Evolutionary conservation across 768 basidiomycete genomes (phyloP), one percentile per base, ranked within the genome.

Genomic region (Pholiota conissans): DNA sequence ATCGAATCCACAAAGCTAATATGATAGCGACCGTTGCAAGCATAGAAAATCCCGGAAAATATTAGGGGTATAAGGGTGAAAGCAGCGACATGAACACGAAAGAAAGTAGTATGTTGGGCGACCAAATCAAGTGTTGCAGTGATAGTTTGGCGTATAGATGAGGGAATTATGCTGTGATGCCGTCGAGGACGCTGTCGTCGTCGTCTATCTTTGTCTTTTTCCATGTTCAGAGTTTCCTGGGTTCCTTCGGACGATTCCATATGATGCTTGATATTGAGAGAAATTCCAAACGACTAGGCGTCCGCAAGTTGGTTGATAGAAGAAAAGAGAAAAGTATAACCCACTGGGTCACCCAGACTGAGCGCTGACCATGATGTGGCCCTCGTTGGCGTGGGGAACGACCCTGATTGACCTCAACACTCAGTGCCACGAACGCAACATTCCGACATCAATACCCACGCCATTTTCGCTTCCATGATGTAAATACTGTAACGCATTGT

Each of bases 11-110:
- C 52, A 63, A 78, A 88, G 13, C 69, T 69, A 57, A 85, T 70
- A 22, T 65, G 71, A 59, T 74, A 83, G 14, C 71, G 73, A 0
- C 83, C 88, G 71, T 89, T 89, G 34, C 72, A 79, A 1, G 74
- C 87, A 64, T 84, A 91, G 71, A 90, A 86, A 29, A 93, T 83
- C 3, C 73, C 84, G 11, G 84, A 81, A 26, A 78, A 70, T 48
- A 90, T 69, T 28, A 91, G 75, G 2, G 89, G 89, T 7, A 83
- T 69, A 56, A 87, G 61, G 14, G 77, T 76, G 67, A 85, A 84
- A 20, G 77, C 78, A 26, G 73, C 53, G 9, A 85, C 67, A 48
- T 84, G 83, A 6, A 80, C 56, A 8, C 84, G 73, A 61, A 81
- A 86, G 69, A 85, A 86, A 24, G 82, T 86, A 3, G 61, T 52